Conservation (phyloP, 169 alveolate genomes). For the Cyclospora cayetanensis region DNA sequence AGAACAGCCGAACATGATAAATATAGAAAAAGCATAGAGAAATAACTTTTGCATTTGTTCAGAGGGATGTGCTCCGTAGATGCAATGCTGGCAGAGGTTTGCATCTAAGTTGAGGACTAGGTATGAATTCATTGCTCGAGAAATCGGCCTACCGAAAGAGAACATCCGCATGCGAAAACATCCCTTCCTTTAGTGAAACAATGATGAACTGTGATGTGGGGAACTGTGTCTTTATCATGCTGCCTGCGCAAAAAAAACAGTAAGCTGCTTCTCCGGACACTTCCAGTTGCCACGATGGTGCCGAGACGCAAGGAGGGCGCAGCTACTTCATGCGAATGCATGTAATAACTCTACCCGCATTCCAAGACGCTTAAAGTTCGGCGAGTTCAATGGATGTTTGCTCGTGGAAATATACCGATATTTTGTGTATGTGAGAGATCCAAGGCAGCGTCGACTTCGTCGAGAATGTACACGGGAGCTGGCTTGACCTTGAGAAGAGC, state of each 20-base stretch:
- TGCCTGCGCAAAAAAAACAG: constrained; percentile 72
- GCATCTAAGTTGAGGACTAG: too few relatives aligned
- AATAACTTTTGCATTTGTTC: too few relatives aligned
- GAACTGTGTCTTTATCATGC: constrained; percentile 97
- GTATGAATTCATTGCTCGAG: too few relatives aligned
- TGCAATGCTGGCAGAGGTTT: too few relatives aligned
- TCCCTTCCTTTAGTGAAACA: constrained; percentile 97
- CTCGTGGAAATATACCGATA: constrained; percentile 84
- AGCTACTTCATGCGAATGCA: too few relatives aligned
- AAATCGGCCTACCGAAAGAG: constrained; percentile 87
- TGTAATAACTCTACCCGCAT: too few relatives aligned
- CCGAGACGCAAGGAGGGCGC: background rate
- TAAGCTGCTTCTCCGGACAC: too few relatives aligned
- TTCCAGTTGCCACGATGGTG: too few relatives aligned
- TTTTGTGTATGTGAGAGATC: constrained; percentile 99
- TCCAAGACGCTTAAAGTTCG: too few relatives aligned
- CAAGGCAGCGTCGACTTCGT: constrained; percentile 99
- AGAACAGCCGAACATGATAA: background rate
- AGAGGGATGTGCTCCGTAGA: too few relatives aligned
- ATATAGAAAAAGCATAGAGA: too few relatives aligned
- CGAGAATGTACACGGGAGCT: constrained; percentile 99
- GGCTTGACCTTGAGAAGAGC: constrained; percentile 94
- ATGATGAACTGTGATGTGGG: constrained; percentile 97
- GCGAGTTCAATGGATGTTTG: too few relatives aligned
- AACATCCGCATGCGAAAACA: constrained; percentile 98